These are phyloP conservation scores for Cercophora scortea DNA, from an alignment of 495 filamentous ascomycete species.

Conservation along the genomic window DNA sequence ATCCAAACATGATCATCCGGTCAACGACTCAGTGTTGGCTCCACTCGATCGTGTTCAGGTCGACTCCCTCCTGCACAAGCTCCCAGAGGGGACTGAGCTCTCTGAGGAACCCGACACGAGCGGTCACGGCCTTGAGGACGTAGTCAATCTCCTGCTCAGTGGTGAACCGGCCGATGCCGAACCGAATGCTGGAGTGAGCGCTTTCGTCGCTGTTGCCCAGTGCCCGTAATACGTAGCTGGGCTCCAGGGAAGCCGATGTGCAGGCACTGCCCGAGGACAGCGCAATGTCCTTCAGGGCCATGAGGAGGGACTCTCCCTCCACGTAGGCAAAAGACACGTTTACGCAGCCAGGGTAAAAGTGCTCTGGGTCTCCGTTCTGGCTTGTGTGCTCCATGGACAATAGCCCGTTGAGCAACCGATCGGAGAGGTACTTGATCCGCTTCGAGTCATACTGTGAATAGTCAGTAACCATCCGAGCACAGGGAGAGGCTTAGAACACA, in stretches of 20 bases:
- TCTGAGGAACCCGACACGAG: constrained; percentile 82
- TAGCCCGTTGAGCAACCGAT: constrained; percentile 72
- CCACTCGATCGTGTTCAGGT: constrained; percentile 96
- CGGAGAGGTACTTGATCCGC: constrained; percentile 71
- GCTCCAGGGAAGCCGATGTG: constrained; percentile 93
- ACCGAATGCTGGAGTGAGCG: constrained; percentile 94
- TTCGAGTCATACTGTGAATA: constrained; percentile 74
- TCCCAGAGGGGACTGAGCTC: constrained; percentile 98
- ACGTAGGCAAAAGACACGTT: constrained; percentile 98
- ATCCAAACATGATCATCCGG: neutral
- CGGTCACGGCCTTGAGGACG: constrained; percentile 86
- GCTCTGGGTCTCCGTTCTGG: constrained; percentile 77
- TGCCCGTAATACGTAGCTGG: constrained; percentile 89
- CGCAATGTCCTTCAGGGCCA: constrained; percentile 97
- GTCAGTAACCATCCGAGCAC: constrained; percentile 7
- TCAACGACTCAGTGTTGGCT: constrained; percentile 64
- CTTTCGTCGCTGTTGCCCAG: constrained; percentile 94
- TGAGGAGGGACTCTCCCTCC: constrained; percentile 93
- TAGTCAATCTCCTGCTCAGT: constrained; percentile 95
- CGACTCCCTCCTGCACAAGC: constrained; percentile 92
- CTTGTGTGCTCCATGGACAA: constrained; percentile 83
- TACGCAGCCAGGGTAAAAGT: constrained; percentile 92
- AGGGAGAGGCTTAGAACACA: neutral
- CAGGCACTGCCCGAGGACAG: constrained; percentile 95
- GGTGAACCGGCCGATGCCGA: constrained; percentile 95